These are phyloP conservation scores for Punica granatum DNA, from an alignment of 345 rosid genomes.

Conservation along the genomic window DNA sequence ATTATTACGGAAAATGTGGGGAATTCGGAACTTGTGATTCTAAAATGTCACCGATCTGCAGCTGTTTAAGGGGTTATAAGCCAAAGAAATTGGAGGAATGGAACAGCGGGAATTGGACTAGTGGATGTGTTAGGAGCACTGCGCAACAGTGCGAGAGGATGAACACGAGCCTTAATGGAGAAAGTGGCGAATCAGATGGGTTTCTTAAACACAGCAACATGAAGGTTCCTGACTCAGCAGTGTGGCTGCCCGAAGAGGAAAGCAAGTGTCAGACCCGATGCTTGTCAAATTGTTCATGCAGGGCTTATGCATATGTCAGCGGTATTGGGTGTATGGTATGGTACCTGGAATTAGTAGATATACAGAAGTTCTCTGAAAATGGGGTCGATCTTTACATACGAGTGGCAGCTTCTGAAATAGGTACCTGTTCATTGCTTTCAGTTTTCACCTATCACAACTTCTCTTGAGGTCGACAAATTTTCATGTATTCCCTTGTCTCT, in stretches of 20 bases:
- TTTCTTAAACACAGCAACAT: conserved; percentile 8
- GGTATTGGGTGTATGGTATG: conserved; percentile 16
- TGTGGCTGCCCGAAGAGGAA: neutral
- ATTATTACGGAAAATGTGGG: too few species aligned
- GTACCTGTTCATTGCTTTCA: neutral
- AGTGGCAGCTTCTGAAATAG: neutral
- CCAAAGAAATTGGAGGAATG: neutral
- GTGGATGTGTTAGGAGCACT: conserved; percentile 19
- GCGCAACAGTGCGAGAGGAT: conserved; percentile 11
- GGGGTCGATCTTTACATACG: conserved; percentile 11
- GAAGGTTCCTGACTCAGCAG: conserved; percentile 10
- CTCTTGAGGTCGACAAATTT: too few species aligned
- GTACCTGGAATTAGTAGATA: conserved; percentile 7
- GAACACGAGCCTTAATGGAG: too few species aligned
- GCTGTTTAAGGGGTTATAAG: neutral
- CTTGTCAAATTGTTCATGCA: conserved; percentile 22
- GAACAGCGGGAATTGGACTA: conserved; percentile 17
- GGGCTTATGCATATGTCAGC: conserved; percentile 11
- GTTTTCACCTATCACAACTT: too few species aligned
- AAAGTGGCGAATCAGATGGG: conserved; percentile 12
- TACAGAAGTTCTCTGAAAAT: conserved; percentile 4
- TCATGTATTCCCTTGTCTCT: too few species aligned
- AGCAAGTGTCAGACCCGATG: conserved; percentile 15
- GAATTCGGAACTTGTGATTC: too few species aligned
- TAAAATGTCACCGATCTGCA: too few species aligned